These are phyloP conservation scores for Penicillium bialowiezense DNA, from an alignment of 495 filamentous ascomycete species.

Conservation along the genomic window DNA sequence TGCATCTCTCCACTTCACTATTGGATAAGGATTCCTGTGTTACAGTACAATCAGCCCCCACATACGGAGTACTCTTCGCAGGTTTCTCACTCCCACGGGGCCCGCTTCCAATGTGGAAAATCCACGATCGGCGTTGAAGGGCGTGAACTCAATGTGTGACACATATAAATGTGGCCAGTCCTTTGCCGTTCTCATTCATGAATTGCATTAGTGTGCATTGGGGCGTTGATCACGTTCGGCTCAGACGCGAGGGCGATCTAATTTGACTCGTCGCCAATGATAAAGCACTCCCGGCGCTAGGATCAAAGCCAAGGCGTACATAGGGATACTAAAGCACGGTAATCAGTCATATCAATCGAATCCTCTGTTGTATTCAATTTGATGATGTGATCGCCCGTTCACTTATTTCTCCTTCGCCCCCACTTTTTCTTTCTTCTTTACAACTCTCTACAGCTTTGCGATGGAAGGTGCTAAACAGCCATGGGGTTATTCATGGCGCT, in stretches of 20 bases:
- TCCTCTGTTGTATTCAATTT: neutral
- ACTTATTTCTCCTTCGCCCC: neutral
- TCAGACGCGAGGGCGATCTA: slow-evolving; percentile 1
- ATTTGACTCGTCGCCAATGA: neutral
- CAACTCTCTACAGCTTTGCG: neutral
- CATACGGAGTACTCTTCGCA: neutral
- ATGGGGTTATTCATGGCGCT: slow-evolving; percentile 21
- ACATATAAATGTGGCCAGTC: neutral
- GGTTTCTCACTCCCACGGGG: neutral
- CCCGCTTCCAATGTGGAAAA: neutral
- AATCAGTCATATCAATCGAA: neutral
- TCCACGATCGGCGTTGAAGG: neutral
- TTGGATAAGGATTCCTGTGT: too few species aligned
- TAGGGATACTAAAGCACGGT: neutral
- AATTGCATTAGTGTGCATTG: neutral
- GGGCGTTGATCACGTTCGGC: slow-evolving; percentile 4
- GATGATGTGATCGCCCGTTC: neutral
- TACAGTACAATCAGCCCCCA: too few species aligned
- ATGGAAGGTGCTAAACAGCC: slow-evolving; percentile 5
- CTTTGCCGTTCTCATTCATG: neutral
- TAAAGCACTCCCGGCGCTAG: neutral
- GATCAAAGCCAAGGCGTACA: neutral
- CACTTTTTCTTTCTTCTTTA: neutral
- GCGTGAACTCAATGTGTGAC: slow-evolving; percentile 4
- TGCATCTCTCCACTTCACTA: too few species aligned